Percentiles rank a stretch among this genome's conserved stretches.
These are phyloP conservation scores for Hypoxylon sp. DNA, from an alignment of 2,329 filamentous ascomycete species.

Conservation along the genomic window DNA sequence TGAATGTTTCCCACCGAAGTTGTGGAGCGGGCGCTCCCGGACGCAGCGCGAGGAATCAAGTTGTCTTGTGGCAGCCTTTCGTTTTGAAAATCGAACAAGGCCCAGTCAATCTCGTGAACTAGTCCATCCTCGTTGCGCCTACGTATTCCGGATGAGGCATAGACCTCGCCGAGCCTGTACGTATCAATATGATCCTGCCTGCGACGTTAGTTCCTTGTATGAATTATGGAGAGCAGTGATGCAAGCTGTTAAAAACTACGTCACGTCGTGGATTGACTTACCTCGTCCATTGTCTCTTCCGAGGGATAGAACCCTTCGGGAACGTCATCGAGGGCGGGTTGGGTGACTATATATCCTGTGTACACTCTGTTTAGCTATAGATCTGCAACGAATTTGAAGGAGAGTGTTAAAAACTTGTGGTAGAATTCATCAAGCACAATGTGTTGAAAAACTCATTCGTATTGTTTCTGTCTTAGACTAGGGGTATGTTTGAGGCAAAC, in stretches of 20 bases:
- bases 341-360: slow-evolving; percentile 81
- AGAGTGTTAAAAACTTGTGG: neutral
- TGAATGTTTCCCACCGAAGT: slow-evolving; percentile 57
- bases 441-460: slow-evolving; percentile 3
- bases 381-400: neutral
- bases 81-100: slow-evolving; percentile 84
- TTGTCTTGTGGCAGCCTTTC: slow-evolving; percentile 81
- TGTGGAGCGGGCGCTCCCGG: slow-evolving; percentile 53
- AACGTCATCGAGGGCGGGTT: slow-evolving; percentile 91
- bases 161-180: slow-evolving; percentile 85
- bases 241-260: neutral
- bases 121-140: slow-evolving; percentile 79
- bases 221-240: neutral
- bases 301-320: slow-evolving; percentile 85
- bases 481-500: slow-evolving; percentile 23
- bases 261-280: slow-evolving; percentile 31
- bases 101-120: slow-evolving; percentile 96
- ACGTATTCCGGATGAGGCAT: slow-evolving; percentile 91
- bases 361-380: slow-evolving; percentile 27
- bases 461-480: slow-evolving; percentile 19
- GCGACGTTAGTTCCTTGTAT: slow-evolving; percentile 62
- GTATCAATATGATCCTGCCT: slow-evolving; percentile 81
- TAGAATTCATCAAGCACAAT: neutral
- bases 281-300: slow-evolving; percentile 76
- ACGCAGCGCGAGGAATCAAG: slow-evolving; percentile 66